Evolutionary conservation across 148 eudicot genomes (phyloP), one percentile per base, ranked within the genome.

Genomic region (Rhododendron williamsianum): DNA sequence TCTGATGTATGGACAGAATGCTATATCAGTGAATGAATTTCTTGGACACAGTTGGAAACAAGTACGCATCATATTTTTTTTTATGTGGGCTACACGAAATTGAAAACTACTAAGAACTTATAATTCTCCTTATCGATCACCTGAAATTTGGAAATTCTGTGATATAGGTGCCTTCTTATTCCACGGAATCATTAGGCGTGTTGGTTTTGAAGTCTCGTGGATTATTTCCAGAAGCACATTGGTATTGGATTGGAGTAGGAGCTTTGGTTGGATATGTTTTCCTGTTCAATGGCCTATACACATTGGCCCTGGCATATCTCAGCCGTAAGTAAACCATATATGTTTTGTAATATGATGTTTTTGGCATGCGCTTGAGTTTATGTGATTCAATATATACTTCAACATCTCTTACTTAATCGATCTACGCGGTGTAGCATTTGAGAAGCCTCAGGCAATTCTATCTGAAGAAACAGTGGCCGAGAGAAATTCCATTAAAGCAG

Each of bases 211-310:
- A 84, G 88, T 88, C 93, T 30, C 93, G 93, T 21, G 97, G 93
- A 45, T 41, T 92, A 23, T 91, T 89, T 58, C 77, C 92, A 10
- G 85, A 89, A 9, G 88, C 91, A 73, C 25, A 93, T 73, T 91
- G 97, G 95, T 92, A 90, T 83, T 94, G 97, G 97, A 87, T 94
- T 46, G 95, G 94, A 84, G 90, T 92, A 51, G 94, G 88, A 46
- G 94, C 87, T 43, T 85, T 90, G 33, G 46, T 89, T 10, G 93
- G 92, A 91, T 92, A 86, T 72, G 81, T 89, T 9, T 6, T 94
- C 30, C 71, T 94, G 69, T 87, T 91, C 74, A 94, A 94, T 71
- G 49, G 73, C 54, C 30, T 89, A 82, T 89, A 78, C 83, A 87
- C 89, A 0, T 76, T 89, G 36, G 87, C 93, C 76, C 86, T 94